Evolutionary conservation across 2,329 filamentous ascomycete genomes (phyloP).

Genomic region (Hymenoscyphus scutula): DNA sequence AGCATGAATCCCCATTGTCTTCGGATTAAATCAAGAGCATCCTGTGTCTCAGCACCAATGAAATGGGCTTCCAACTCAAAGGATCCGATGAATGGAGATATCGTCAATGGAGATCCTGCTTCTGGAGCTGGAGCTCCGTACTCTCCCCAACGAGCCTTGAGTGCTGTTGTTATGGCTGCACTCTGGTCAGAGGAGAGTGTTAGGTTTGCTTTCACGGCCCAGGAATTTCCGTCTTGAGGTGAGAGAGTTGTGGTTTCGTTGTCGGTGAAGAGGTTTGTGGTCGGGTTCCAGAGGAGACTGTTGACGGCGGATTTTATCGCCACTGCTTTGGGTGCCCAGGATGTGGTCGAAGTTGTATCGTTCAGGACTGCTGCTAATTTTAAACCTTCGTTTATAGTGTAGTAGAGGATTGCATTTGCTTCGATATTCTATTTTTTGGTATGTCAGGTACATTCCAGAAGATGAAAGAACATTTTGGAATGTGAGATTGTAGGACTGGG

Average conservation of each 20-base stretch:
- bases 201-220: constrained; percentile 42
- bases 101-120: constrained; percentile 42
- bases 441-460: not conserved
- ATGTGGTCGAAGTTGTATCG: constrained; percentile 8
- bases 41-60: constrained; percentile 43
- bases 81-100: constrained; percentile 46
- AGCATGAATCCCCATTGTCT: constrained; percentile 59
- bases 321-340: constrained; percentile 13
- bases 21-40: constrained; percentile 54
- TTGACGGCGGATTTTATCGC: constrained; percentile 18
- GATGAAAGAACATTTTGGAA: not conserved
- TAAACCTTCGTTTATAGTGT: constrained; percentile 49
- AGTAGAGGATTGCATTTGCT: constrained; percentile 37
- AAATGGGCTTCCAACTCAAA: constrained; percentile 48
- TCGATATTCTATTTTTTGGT: constrained; percentile 22
- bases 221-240: constrained; percentile 58
- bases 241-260: constrained; percentile 55
- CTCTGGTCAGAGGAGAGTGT: constrained; percentile 37
- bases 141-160: constrained; percentile 35
- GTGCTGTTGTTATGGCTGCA: constrained; percentile 35
- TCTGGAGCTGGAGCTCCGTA: constrained; percentile 47
- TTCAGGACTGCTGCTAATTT: constrained; percentile 38
- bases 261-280: constrained; percentile 46
- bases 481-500: too few relatives aligned
- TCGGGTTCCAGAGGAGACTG: constrained; percentile 34